phyloP scores from a whole-genome alignment of 2,329 filamentous ascomycete species.

The Aspergillus uvarum region DNA sequence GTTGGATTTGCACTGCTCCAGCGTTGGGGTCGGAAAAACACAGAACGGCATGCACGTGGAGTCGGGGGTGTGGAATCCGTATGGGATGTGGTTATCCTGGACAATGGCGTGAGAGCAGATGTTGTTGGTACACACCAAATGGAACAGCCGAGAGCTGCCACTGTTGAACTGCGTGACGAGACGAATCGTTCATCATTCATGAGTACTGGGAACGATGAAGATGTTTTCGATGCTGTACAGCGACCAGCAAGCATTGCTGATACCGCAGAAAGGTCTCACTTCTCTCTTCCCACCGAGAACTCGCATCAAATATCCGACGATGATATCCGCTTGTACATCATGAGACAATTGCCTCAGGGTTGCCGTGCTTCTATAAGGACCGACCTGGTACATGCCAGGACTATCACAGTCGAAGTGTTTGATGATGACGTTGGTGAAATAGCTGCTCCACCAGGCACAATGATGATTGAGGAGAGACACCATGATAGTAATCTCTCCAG shows the following conservation, averaged over 20 bases:
- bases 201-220: constrained; percentile 38
- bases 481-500: constrained; percentile 46
- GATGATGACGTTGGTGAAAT: constrained; percentile 45
- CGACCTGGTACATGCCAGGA: constrained; percentile 45
- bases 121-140: constrained; percentile 45
- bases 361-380: constrained; percentile 45
- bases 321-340: constrained; percentile 49
- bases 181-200: constrained; percentile 55
- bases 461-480: constrained; percentile 47
- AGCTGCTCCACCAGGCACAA: constrained; percentile 46
- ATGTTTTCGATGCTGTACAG: constrained; percentile 41
- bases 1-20: constrained; percentile 49
- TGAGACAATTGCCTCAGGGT: constrained; percentile 44
- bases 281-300: constrained; percentile 36
- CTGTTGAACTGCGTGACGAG: constrained; percentile 48
- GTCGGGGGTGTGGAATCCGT: constrained; percentile 46
- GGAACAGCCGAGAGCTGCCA: constrained; percentile 32
- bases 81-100: constrained; percentile 51
- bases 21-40: constrained; percentile 47
- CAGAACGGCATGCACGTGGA: constrained; percentile 41
- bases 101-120: constrained; percentile 47
- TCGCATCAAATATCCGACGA: constrained; percentile 45
- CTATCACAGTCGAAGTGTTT: constrained; percentile 49
- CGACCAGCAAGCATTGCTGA: constrained; percentile 30
- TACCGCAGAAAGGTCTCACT: constrained; percentile 24